Evolutionary conservation across 805 yeast genomes (phyloP), one percentile per base, ranked within the genome.

Genomic region (Teunomyces cretensis): DNA sequence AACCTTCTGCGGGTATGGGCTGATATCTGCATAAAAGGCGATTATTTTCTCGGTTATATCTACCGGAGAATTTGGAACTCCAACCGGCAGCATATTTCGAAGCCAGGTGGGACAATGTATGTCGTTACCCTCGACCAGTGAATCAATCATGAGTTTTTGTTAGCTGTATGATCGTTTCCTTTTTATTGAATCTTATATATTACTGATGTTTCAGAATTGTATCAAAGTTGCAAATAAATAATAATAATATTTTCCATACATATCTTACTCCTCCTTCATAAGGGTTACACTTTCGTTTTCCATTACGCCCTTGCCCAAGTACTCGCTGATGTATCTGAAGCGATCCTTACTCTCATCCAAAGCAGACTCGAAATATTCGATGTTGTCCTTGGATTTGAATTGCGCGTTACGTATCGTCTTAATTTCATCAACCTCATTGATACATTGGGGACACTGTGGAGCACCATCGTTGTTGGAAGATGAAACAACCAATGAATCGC

Each of bases 271-370:
- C 22, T 36, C 40, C 6, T 43, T 26, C 27, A 43, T 24, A 11
- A 44, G 30, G 3, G 43, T 48, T 2, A 48, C 48, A 15, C 56
- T 51, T 27, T 65, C 67, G 38, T 59, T 54, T 40, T 84, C 88
- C 80, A 91, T 78, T 0, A 86, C 92, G 1, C 99, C 99, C 46
- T 90, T 78, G 1, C 97, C 96, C 37, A 91, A 78, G 61, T 84
- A 91, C 44, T 88, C 95, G 47, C 85, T 78, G 42, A 92, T 78
- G 2, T 84, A 83, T 57, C 81, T 84, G 62, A 91, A 84, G 51
- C 87, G 77, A 53, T 86, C 88, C 2, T 67, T 68, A n/a, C 69
- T 56, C 33, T 74, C 80, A 17, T 68, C 56, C 46, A 94, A 62
- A 4, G 84, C 74, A 28, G 75, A 70, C 42, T 78, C 70, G 56